phyloP scores from a whole-genome alignment of 1,139 yeast genomes.

The Pichia cactophila region DNA sequence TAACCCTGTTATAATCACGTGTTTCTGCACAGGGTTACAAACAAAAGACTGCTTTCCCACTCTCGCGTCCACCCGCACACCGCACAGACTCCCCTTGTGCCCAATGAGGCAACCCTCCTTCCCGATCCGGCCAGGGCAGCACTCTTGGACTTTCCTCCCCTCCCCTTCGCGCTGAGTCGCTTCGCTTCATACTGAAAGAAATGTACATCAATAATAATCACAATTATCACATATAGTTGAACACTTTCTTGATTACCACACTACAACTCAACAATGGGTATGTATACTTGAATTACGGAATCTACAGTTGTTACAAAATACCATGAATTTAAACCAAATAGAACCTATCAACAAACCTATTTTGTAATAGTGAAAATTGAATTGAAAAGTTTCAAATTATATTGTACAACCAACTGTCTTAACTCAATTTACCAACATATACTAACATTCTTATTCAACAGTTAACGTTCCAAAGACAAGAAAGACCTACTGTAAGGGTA shows the following conservation, averaged over 20 bases:
- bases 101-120: background rate
- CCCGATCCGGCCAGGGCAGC: background rate
- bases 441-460: slow-evolving; percentile 24
- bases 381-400: background rate
- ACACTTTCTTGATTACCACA: background rate
- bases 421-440: background rate
- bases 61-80: background rate
- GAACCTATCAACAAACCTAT: too few relatives aligned
- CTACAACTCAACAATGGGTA: slow-evolving; percentile 13
- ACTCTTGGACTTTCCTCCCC: background rate
- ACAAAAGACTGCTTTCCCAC: too few relatives aligned
- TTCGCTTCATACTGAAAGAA: background rate
- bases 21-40: too few relatives aligned
- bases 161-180: background rate
- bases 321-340: background rate
- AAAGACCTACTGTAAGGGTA: slow-evolving; percentile 99
- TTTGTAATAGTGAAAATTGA: background rate
- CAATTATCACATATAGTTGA: background rate
- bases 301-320: background rate
- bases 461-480: slow-evolving; percentile 99
- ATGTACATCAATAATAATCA: background rate
- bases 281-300: slow-evolving; percentile 3
- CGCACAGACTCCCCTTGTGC: background rate
- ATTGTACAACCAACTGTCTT: background rate
- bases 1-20: too few relatives aligned